Base-by-base conservation (phyloP, 495 filamentous ascomycete species). In the Daldinia grandis region DNA sequence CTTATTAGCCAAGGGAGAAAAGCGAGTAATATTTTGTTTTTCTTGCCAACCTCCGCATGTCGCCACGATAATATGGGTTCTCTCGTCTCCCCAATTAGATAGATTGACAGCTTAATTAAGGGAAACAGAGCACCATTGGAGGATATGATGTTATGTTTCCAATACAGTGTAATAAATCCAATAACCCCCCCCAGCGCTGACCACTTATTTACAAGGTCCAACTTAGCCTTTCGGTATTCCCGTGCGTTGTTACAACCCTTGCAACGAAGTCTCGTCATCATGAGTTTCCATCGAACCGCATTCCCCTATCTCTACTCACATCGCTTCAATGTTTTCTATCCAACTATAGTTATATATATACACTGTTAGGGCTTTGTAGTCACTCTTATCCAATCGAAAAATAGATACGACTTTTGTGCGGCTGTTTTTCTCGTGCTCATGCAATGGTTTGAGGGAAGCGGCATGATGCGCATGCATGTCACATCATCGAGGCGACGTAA, bases 391-490 rank as follows among this genome's bases (percentile, higher is more conserved):
- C 65, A 65, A 73, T 66, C 55, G 62, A 50, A 66, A 38, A 70
- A 62, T 27, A 64, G 30, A 66, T 66, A 62, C 62, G 62, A 73
- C 56, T 64, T 62, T 61, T 62, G 61, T 74, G 71, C 71, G 67
- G 67, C 71, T 71, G 40, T 50, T 66, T 69, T 63, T 71, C 66
- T 60, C 40, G 55, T 62, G 59, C 59, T 53, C 58, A 55, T 70
- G 59, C 58, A 62, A 62, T 62, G 62, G 63, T 64, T 59, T 60
- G 62, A 58, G 66, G 53, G 62, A 64, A 60, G 66, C 66, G 31
- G 63, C 66, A 74, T 74, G 67, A 74, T 70, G 71, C 71, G 71
- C 62, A 74, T 74, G 70, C 70, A 73, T 69, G 70, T 73, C 70
- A 62, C 61, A 73, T 73, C 70, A 73, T 66, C 55, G 31, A 73